Base-by-base conservation (phyloP, 345 rosid genomes). In the Bruguiera sexangula region DNA sequence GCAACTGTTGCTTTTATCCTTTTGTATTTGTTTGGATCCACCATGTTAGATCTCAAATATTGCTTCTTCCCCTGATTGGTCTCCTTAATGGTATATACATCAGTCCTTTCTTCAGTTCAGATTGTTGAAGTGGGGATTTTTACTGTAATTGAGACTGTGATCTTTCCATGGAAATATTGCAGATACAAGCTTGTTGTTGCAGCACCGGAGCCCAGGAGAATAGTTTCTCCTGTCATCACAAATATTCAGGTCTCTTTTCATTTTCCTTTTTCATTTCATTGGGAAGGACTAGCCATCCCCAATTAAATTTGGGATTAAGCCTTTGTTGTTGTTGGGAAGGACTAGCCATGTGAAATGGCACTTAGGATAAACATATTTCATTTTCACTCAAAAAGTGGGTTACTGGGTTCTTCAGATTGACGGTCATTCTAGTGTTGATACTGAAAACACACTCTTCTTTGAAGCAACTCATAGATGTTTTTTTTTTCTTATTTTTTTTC, bases 151-250 rank as follows among this genome's bases (percentile, higher is more conserved):
- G 15, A 21, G 61, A 60, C 32, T 63, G 60, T 54, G 22, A 68
- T 65, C 51, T 71, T 50, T 76, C 6, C 73, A 53, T 71, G 8
- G 55, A 68, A 60, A 70, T 61, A 46, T 70, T 82, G 78, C 86
- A 92, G 97, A 71, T 94, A 84, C 81, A 94, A 94, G 85, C 80
- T 94, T 79, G 97, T 94, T 58, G 85, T 91, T 72, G 80, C 93
- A 36, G 89, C 86, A 62, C 73, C 91, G 39, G 96, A 95, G 74
- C 96, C 99, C 51, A 88, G 74, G 83, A 95, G 82, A 89, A 75
- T 95, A 70, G 83, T 84, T 68, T 90, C 96, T 70, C 96, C 97
- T 51, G 70, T 81, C 30, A 82, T 90, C 70, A 83, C 96, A 50
- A 95, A 95, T 78, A 88, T 92, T 71, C 97, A 95, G 96, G 97